Evolutionary conservation across 2,329 filamentous ascomycete species (phyloP).

Genomic region (Diaporthe sp.): DNA sequence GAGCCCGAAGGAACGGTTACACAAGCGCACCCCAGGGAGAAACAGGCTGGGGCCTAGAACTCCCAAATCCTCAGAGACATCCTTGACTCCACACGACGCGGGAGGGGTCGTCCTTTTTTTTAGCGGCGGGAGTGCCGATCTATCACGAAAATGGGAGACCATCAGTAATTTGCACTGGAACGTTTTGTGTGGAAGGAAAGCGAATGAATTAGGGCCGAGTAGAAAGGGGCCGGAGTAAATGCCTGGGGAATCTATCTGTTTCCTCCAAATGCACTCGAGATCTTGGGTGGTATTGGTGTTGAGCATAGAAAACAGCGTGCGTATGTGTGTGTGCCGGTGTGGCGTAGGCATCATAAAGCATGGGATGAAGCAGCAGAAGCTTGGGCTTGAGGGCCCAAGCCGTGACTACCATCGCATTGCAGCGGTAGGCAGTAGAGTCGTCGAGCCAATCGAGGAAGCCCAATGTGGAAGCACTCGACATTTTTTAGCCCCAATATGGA

Average conservation of each 20-base stretch:
- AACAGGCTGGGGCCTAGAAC: not conserved
- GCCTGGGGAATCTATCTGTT: constrained; percentile 31
- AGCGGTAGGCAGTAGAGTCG: constrained; percentile 26
- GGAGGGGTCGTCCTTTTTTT: constrained; percentile 21
- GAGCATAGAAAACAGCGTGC: not conserved
- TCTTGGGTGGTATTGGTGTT: constrained; percentile 19
- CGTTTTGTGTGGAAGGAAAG: constrained; percentile 8
- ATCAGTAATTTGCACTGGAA: constrained; percentile 36
- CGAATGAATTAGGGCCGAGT: constrained; percentile 34
- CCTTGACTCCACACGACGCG: constrained; percentile 8
- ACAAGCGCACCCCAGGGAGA: constrained; percentile 3
- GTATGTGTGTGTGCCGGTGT: constrained; percentile 10
- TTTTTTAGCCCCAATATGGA: not conserved
- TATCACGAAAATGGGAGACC: constrained; percentile 37
- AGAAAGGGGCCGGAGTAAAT: constrained; percentile 38
- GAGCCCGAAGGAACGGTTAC: constrained; percentile 25
- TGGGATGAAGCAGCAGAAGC: not conserved
- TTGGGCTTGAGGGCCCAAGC: not conserved
- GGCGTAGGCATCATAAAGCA: constrained; percentile 7
- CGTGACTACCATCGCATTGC: constrained; percentile 25
- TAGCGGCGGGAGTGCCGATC: constrained; percentile 37
- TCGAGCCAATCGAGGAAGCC: constrained; percentile 30
- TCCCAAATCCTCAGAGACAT: constrained; percentile 8
- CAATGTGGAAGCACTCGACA: constrained; percentile 27
- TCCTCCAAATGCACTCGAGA: constrained; percentile 22